These are phyloP conservation scores for Lecanicillium sp. DNA, from an alignment of 2,329 filamentous ascomycete genomes.

Conservation along the genomic window DNA sequence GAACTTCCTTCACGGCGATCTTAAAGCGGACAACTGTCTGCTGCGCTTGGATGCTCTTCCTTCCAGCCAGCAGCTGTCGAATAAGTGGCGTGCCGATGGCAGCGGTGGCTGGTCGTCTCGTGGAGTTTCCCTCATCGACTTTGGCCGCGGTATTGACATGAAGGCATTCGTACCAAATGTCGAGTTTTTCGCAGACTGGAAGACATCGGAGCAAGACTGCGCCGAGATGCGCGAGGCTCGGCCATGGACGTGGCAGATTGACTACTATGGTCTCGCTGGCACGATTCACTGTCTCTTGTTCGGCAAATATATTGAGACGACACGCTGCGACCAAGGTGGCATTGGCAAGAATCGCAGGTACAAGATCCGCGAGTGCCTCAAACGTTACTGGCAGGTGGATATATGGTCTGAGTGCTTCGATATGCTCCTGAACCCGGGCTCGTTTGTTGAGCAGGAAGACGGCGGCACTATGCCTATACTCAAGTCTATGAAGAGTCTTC, in stretches of 20 bases:
- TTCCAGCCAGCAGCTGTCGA: slow-evolving; percentile 39
- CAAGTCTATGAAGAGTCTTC: slow-evolving; percentile 56
- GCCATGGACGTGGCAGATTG: slow-evolving; percentile 96
- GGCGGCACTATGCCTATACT: slow-evolving; percentile 63
- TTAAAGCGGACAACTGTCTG: slow-evolving; percentile 94
- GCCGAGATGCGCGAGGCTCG: slow-evolving; percentile 90
- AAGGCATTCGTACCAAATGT: slow-evolving; percentile 67
- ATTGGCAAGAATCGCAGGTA: slow-evolving; percentile 63
- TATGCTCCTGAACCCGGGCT: slow-evolving; percentile 73
- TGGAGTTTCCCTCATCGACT: slow-evolving; percentile 84
- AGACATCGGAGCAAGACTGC: slow-evolving; percentile 78
- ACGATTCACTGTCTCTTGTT: slow-evolving; percentile 85
- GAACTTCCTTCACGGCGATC: slow-evolving; percentile 78
- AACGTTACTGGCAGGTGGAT: slow-evolving; percentile 94
- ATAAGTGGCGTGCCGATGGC: slow-evolving; percentile 66
- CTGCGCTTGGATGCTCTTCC: slow-evolving; percentile 60
- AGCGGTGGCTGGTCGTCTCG: slow-evolving; percentile 69
- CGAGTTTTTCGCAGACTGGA: slow-evolving; percentile 89
- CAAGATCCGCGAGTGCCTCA: slow-evolving; percentile 71
- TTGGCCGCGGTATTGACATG: slow-evolving; percentile 93
- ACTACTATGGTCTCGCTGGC: slow-evolving; percentile 88
- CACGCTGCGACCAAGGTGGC: slow-evolving; percentile 44
- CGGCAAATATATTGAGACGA: slow-evolving; percentile 87
- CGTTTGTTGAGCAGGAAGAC: slow-evolving; percentile 56
- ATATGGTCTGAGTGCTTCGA: slow-evolving; percentile 82